Evolutionary conservation across 345 rosid genomes (phyloP).

Genomic region (Eucalyptus tenuipes): DNA sequence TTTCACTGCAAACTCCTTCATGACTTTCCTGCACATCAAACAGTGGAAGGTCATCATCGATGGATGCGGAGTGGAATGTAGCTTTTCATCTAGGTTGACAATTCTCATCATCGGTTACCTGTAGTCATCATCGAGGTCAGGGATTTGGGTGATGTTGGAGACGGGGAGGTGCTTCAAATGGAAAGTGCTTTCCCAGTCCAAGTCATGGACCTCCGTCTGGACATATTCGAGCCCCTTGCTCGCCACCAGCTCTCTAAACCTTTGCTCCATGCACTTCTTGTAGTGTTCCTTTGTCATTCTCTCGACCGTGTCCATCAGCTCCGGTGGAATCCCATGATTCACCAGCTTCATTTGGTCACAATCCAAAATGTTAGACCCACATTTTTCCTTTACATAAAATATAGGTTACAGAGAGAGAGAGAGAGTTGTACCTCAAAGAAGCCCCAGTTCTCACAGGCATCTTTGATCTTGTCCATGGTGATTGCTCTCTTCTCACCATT

Average conservation of each 20-base stretch:
- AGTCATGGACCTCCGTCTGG: slow-evolving; percentile 46
- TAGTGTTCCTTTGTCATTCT: slow-evolving; percentile 69
- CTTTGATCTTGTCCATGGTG: slow-evolving; percentile 63
- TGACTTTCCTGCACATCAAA: slow-evolving; percentile 28
- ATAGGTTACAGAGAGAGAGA: not conserved
- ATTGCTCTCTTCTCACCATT: slow-evolving; percentile 49
- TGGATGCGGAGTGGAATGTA: not conserved
- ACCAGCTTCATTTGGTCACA: slow-evolving; percentile 24
- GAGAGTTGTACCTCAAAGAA: slow-evolving; percentile 69
- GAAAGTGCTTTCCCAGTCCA: slow-evolving; percentile 96
- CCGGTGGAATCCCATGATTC: slow-evolving; percentile 68
- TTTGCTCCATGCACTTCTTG: slow-evolving; percentile 77
- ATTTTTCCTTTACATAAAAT: not conserved
- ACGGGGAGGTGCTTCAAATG: slow-evolving; percentile 62
- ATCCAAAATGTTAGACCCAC: not conserved
- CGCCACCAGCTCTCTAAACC: slow-evolving; percentile 65
- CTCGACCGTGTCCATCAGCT: slow-evolving; percentile 69
- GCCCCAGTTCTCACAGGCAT: slow-evolving; percentile 98
- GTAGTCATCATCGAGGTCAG: slow-evolving; percentile 68
- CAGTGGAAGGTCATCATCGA: not conserved
- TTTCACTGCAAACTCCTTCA: slow-evolving; percentile 64
- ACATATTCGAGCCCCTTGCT: slow-evolving; percentile 54
- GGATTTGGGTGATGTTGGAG: slow-evolving; percentile 51
- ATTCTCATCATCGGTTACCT: slow-evolving; percentile 17
- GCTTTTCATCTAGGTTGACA: not conserved